phyloP scores from a whole-genome alignment of 2,329 filamentous ascomycete species.

The Phaeosphaeria sp. region DNA sequence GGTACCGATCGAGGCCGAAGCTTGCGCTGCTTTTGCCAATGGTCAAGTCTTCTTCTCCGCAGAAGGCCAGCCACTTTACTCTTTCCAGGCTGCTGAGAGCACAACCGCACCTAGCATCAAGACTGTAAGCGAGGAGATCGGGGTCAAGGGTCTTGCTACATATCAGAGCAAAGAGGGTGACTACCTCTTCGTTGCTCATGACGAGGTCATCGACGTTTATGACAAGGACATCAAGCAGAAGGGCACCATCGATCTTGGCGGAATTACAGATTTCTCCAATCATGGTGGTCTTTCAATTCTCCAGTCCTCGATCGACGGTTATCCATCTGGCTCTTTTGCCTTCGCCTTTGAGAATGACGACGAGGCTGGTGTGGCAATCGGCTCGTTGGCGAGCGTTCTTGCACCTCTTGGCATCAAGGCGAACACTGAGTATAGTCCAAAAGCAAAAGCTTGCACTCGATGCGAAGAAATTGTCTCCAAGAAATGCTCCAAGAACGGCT shows the following conservation, averaged over 20 bases:
- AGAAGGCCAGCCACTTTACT: constrained; percentile 34
- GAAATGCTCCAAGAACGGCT: constrained; percentile 31
- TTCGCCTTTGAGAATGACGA: constrained; percentile 39
- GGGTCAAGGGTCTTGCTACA: constrained; percentile 28
- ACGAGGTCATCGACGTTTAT: constrained; percentile 31
- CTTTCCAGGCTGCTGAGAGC: constrained; percentile 37
- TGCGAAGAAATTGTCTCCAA: constrained; percentile 23
- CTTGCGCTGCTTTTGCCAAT: constrained; percentile 25
- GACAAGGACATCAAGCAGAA: constrained; percentile 20
- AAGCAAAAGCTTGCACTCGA: constrained; percentile 18
- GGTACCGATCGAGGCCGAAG: constrained; percentile 35
- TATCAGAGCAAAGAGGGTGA: constrained; percentile 26
- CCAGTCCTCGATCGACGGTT: constrained; percentile 18
- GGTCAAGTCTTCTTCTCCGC: constrained; percentile 37
- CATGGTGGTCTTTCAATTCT: constrained; percentile 35
- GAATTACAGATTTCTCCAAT: constrained; percentile 33
- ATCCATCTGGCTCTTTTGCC: constrained; percentile 26
- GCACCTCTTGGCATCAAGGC: constrained; percentile 18
- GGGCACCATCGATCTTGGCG: constrained; percentile 25
- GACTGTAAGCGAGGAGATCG: constrained; percentile 21
- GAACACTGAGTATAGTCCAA: constrained; percentile 30
- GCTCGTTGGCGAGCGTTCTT: constrained; percentile 25
- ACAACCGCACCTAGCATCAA: constrained; percentile 23
- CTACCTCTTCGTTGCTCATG: constrained; percentile 34
- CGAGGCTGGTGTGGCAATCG: constrained; percentile 28